phyloP scores from a whole-genome alignment of 2,329 filamentous ascomycete species.

The Hypocrella siamensis region DNA sequence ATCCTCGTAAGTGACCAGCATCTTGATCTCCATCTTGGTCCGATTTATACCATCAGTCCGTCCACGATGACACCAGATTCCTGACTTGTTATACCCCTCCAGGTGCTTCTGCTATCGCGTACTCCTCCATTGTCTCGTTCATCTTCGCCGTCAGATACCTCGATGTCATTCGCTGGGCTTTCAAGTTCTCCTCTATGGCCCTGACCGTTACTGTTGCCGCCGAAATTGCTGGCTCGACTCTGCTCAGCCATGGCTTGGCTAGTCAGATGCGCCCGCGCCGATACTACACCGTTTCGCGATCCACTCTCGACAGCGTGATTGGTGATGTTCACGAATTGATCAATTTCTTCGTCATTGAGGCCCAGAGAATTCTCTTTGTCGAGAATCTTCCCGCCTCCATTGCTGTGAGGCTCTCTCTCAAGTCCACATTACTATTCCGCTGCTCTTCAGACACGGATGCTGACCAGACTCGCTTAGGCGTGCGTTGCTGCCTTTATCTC shows the following conservation, averaged over 20 bases:
- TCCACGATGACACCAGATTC: not conserved
- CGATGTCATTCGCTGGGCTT: conserved; percentile 46
- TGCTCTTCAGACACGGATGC: conserved; percentile 7
- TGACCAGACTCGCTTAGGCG: conserved; percentile 24
- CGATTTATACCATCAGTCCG: conserved; percentile 2
- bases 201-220: conserved; percentile 43
- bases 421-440: conserved; percentile 4
- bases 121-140: conserved; percentile 36
- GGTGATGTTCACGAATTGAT: conserved; percentile 51
- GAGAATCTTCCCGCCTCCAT: conserved; percentile 48
- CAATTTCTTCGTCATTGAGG: conserved; percentile 59
- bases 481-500: conserved; percentile 46
- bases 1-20: conserved; percentile 35
- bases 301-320: conserved; percentile 43
- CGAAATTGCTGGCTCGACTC: conserved; percentile 43
- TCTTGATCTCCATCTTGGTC: not conserved
- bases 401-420: conserved; percentile 34
- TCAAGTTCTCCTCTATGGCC: conserved; percentile 50
- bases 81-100: conserved; percentile 1
- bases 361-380: conserved; percentile 50
- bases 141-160: conserved; percentile 52
- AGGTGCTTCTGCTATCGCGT: conserved; percentile 52
- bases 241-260: conserved; percentile 45
- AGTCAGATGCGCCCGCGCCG: conserved; percentile 50
- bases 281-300: conserved; percentile 51